Base-by-base conservation (phyloP, 2,329 filamentous ascomycete genomes). In the Aspergillus latus region DNA sequence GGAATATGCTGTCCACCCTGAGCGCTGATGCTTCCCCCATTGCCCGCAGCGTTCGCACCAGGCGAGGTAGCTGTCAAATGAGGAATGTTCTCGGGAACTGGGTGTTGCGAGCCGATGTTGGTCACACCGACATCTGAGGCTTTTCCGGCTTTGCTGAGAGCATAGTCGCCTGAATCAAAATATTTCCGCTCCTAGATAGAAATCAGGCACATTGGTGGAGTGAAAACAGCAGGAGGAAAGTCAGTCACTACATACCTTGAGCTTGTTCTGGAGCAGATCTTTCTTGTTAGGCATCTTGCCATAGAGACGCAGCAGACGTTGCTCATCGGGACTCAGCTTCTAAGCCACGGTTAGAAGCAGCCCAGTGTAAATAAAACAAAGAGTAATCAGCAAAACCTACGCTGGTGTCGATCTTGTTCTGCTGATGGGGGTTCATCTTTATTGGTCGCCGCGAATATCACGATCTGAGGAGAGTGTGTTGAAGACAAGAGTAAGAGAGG, bases 391-490 rank as follows among this genome's bases (percentile, higher is more conserved):
- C 16, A 10, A 28, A 52, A 84, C 90, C 80, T 80, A 97, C 94
- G 82, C 84, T 92, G 78, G 97, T 84, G 78, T 99, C 94, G 70
- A 97, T 84, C 83, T 99, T 97, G 84, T 97, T 97, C 84, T 96
- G 92, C 83, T 97, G 90, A 76, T 92, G 91, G 67, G 93, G 93
- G 76, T 97, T 97, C 91, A 97, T 95, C 64, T 67, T 81, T 76
- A 59, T 49, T n/a, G 43, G 49, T 43, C 15, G 15, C 8, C 37
- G 13, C n/a, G 30, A 50, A 39, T 46, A 49, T 51, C 32, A 39
- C 45, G 47, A 50, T 53, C 51, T 21, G 42, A 49, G 52, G 37
- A 10, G 30, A n/a, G 42, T 32, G 43, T 32, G 26, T 26, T 32
- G 28, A 32, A 47, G 48, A 34, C 13, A 16, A 46, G 32, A 39